Percentiles rank a stretch among this genome's conserved stretches.
These are phyloP conservation scores for Trichoderma asperelloides DNA, from an alignment of 495 filamentous ascomycete species.

Conservation along the genomic window DNA sequence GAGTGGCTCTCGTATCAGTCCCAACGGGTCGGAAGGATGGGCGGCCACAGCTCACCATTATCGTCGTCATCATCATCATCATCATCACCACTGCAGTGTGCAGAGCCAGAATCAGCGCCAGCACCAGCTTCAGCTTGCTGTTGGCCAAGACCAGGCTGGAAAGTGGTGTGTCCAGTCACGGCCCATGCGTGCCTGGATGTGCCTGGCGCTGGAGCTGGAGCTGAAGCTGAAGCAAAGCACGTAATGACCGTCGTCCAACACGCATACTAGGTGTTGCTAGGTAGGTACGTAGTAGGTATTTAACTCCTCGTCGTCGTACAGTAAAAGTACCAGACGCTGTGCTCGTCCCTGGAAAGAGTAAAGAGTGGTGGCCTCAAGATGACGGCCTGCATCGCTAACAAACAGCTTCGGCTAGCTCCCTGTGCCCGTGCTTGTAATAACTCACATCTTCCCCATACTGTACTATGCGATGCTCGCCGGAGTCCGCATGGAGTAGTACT, in stretches of 20 bases:
- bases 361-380: no score
- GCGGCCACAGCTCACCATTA: background rate
- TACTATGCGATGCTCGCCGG: background rate
- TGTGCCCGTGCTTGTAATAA: background rate
- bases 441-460: background rate
- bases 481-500: no score
- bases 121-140: background rate
- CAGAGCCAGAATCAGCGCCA: no score
- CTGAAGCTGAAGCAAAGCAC: no score
- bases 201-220: background rate
- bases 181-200: slow-evolving; percentile 8
- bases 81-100: background rate
- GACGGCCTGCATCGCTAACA: no score
- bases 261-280: no score
- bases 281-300: no score
- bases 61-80: background rate
- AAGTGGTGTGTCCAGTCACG: background rate
- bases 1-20: no score
- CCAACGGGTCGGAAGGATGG: no score
- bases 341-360: no score
- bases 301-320: no score
- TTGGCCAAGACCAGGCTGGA: background rate
- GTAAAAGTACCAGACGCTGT: no score
- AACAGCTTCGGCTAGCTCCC: background rate
- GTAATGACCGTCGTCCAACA: background rate